A percentile compares a stretch with the other conserved stretches of the same genome.
Conservation (phyloP, 1,284 basidiomycete genomes). For the Ustilago tritici region DNA sequence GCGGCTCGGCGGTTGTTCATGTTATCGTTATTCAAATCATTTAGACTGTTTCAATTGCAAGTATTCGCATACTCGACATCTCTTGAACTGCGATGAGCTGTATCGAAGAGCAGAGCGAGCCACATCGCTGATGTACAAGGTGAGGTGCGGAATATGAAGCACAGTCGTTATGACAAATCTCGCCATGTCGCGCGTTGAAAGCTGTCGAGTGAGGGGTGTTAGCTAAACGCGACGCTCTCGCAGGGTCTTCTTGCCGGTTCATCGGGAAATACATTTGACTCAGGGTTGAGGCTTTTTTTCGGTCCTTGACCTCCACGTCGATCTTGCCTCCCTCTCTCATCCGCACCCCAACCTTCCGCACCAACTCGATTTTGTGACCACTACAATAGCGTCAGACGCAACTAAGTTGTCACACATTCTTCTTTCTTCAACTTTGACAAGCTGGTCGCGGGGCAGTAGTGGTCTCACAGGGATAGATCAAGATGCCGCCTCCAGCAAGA, state of each 20-base stretch:
- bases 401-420: background rate
- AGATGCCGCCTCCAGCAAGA: conserved; percentile 36
- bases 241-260: conserved; percentile 6
- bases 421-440: background rate
- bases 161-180: background rate
- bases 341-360: background rate
- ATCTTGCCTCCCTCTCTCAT: background rate
- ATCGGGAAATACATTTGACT: conserved; percentile 14
- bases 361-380: background rate
- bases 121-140: background rate
- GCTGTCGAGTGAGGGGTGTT: background rate
- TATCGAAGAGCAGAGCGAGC: background rate
- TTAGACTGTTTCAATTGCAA: background rate
- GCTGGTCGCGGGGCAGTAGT: background rate
- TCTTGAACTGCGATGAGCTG: background rate
- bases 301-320: conserved; percentile 8
- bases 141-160: background rate
- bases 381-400: background rate
- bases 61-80: background rate
- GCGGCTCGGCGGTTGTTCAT: background rate
- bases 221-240: conserved; percentile 12
- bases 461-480: background rate
- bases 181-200: background rate
- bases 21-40: background rate
- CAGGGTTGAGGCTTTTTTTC: background rate